Percentiles rank a stretch among this genome's conserved stretches.
Conservation (phyloP, 805 yeast genomes). For the Myxozyma melibiosi region DNA sequence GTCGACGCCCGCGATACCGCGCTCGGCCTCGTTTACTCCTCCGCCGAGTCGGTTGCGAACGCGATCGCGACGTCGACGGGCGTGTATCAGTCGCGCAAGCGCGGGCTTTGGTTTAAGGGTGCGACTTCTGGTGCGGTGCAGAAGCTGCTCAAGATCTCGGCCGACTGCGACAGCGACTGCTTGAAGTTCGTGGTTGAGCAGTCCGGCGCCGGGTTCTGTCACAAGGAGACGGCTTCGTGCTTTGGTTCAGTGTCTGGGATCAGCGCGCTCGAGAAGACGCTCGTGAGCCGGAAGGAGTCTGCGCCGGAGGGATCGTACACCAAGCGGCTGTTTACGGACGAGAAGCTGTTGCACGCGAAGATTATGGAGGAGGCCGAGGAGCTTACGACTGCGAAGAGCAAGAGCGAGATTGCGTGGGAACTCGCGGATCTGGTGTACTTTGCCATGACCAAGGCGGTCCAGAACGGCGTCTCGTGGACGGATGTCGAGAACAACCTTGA, state of each 20-base stretch:
- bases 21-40: conserved; percentile 89
- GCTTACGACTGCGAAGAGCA: conserved; percentile 75
- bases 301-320: conserved; percentile 98
- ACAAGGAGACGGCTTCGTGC: conserved; percentile 77
- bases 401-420: conserved; percentile 87
- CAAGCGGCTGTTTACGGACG: conserved; percentile 79
- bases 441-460: conserved; percentile 64
- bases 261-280: conserved; percentile 64
- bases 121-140: conserved; percentile 96
- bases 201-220: conserved; percentile 89
- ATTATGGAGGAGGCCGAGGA: conserved; percentile 97
- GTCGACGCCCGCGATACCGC: conserved; percentile 68
- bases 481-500: conserved; percentile 87
- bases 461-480: conserved; percentile 73
- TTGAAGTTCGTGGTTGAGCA: conserved; percentile 85
- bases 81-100: conserved; percentile 86
- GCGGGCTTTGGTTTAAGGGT: conserved; percentile 96
- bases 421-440: conserved; percentile 87
- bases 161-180: conserved; percentile 93
- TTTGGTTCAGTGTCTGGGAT: conserved; percentile 75
- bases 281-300: conserved; percentile 58
- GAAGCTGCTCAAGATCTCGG: conserved; percentile 60
- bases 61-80: conserved; percentile 83
- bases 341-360: conserved; percentile 74
- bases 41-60: conserved; percentile 74